Conservation (phyloP, 768 basidiomycete species). For the Lyophyllum semitale region DNA sequence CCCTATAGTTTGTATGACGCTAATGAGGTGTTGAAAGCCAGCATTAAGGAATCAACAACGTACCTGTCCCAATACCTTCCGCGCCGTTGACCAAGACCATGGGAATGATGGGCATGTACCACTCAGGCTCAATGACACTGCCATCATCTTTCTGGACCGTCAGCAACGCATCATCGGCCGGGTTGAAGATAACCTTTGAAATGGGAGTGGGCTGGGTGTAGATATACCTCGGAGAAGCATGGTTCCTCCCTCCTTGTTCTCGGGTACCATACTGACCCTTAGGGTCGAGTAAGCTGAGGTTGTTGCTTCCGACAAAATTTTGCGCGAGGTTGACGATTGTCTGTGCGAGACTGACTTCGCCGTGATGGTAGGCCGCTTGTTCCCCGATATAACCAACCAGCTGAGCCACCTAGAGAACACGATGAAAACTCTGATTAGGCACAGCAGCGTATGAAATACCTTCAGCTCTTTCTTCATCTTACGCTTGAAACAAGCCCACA, state of each 20-base stretch:
- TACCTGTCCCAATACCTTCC: slow-evolving; percentile 97
- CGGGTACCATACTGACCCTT: slow-evolving; percentile 97
- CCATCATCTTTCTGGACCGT: slow-evolving; percentile 87
- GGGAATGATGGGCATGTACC: slow-evolving; percentile 89
- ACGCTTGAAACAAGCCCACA: slow-evolving; percentile 95
- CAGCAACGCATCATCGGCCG: slow-evolving; percentile 85
- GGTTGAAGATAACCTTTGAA: slow-evolving; percentile 76
- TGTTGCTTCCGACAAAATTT: slow-evolving; percentile 93
- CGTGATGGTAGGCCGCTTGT: slow-evolving; percentile 95
- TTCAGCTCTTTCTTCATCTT: slow-evolving; percentile 93
- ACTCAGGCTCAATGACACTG: slow-evolving; percentile 86
- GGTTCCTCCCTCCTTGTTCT: slow-evolving; percentile 91
- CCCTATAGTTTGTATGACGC: slow-evolving; percentile 50
- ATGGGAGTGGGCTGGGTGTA: slow-evolving; percentile 79
- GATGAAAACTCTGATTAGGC: background rate
- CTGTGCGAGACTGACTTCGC: slow-evolving; percentile 81
- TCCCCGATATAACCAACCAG: slow-evolving; percentile 94
- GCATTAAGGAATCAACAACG: slow-evolving; percentile 17
- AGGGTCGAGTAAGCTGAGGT: slow-evolving; percentile 84
- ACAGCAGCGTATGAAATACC: slow-evolving; percentile 35
- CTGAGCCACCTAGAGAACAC: slow-evolving; percentile 72
- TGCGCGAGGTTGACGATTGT: slow-evolving; percentile 96
- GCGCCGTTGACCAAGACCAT: slow-evolving; percentile 91
- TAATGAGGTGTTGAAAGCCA: background rate
- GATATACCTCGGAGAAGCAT: slow-evolving; percentile 96